These are phyloP conservation scores for Colletotrichum gloeosporioides DNA, from an alignment of 2,329 filamentous ascomycete species.

Conservation along the genomic window DNA sequence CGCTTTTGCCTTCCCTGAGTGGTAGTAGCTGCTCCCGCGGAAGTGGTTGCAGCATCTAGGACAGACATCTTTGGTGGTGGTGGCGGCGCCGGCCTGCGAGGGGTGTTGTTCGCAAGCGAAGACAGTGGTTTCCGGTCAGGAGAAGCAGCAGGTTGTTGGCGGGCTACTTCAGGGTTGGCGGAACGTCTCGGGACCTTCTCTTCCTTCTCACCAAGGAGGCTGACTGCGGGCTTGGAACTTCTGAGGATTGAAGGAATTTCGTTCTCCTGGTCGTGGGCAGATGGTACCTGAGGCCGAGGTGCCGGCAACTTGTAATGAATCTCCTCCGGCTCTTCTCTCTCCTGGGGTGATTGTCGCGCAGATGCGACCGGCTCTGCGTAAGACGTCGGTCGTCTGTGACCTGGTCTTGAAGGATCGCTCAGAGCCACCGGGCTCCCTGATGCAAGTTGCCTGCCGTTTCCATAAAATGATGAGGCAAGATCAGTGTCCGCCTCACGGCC, in stretches of 20 bases:
- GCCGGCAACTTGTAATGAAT: conserved; percentile 61
- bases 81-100: conserved; percentile 76
- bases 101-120: conserved; percentile 69
- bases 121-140: conserved; percentile 63
- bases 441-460: conserved; percentile 51
- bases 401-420: conserved; percentile 46
- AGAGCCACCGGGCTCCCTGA: conserved; percentile 65
- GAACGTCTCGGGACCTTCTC: conserved; percentile 59
- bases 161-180: conserved; percentile 48
- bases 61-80: conserved; percentile 97
- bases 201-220: conserved; percentile 60
- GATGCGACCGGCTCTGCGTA: conserved; percentile 40
- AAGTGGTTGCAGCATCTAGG: conserved; percentile 86
- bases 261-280: conserved; percentile 83
- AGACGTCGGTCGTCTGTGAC: conserved; percentile 45
- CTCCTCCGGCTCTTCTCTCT: conserved; percentile 42
- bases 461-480: conserved; percentile 49
- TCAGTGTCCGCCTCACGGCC: conserved; percentile 41
- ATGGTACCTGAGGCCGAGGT: conserved; percentile 62
- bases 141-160: conserved; percentile 43
- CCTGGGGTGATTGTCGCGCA: conserved; percentile 35
- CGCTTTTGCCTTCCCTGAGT: conserved; percentile 77
- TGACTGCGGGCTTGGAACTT: conserved; percentile 60
- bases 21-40: conserved; percentile 79
- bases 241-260: conserved; percentile 75